phyloP scores from a whole-genome alignment of 306 rosid species.

The Notholithocarpus densiflorus region DNA sequence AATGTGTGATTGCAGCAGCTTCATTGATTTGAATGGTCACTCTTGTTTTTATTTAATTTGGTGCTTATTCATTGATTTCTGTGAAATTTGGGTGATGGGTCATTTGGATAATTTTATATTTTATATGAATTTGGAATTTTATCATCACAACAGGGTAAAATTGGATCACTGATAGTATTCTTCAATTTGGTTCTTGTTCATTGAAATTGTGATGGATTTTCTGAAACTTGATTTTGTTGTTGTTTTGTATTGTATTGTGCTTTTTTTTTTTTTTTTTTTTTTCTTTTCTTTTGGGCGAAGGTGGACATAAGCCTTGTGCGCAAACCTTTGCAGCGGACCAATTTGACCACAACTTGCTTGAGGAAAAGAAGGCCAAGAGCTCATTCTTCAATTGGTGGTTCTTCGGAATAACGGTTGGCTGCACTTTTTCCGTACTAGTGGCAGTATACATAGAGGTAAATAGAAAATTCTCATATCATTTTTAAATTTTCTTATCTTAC shows the following conservation, averaged over 20 bases:
- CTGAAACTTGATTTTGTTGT: background rate
- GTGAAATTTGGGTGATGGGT: background rate
- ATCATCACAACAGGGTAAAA: background rate
- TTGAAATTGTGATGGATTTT: background rate
- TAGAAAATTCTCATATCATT: no score
- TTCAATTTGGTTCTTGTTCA: background rate
- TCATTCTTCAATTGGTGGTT: conserved; percentile 83
- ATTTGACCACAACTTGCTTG: conserved; percentile 53
- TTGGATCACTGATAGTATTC: background rate
- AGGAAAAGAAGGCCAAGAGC: conserved; percentile 54
- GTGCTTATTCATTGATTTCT: background rate
- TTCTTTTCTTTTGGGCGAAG: background rate
- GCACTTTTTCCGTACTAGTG: conserved; percentile 31
- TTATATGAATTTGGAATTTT: background rate
- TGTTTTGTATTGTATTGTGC: background rate
- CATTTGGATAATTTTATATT: background rate
- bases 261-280: background rate
- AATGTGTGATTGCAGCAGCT: no score
- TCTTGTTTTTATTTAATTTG: background rate
- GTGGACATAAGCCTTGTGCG: conserved; percentile 73
- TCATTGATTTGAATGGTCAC: background rate
- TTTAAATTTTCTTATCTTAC: no score
- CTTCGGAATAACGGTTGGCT: conserved; percentile 50
- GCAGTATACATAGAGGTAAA: conserved; percentile 56
- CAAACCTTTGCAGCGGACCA: conserved; percentile 85